phyloP scores from a whole-genome alignment of 2,329 filamentous ascomycete genomes.

The Aspergillus sp. region DNA sequence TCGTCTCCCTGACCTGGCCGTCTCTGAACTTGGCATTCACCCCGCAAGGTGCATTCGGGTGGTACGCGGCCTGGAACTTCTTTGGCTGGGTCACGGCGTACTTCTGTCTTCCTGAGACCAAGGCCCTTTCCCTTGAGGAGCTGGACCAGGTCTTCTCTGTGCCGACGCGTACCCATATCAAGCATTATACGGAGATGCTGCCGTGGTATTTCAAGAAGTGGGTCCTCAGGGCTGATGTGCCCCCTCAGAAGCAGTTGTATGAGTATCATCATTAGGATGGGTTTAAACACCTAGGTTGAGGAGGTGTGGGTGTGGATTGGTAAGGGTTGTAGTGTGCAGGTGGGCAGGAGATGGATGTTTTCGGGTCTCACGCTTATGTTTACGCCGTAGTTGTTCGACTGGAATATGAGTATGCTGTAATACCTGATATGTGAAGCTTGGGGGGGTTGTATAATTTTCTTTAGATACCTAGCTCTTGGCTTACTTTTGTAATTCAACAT shows the following conservation, averaged over 20 bases:
- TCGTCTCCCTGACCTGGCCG: constrained; percentile 55
- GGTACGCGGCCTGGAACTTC: constrained; percentile 45
- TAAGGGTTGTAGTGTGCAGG: not conserved
- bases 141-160: constrained; percentile 56
- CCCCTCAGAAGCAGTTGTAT: constrained; percentile 27
- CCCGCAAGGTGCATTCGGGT: constrained; percentile 54
- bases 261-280: constrained; percentile 20
- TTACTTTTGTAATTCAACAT: too few relatives aligned
- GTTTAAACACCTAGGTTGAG: not conserved
- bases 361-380: too few relatives aligned
- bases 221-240: constrained; percentile 25
- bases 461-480: too few relatives aligned
- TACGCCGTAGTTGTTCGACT: too few relatives aligned
- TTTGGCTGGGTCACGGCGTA: constrained; percentile 40
- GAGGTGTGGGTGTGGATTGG: not conserved
- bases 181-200: constrained; percentile 35
- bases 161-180: constrained; percentile 43
- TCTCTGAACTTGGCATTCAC: constrained; percentile 49
- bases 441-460: too few relatives aligned
- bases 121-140: constrained; percentile 45
- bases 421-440: too few relatives aligned
- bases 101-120: constrained; percentile 42
- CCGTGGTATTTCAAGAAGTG: constrained; percentile 32
- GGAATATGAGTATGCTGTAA: too few relatives aligned
- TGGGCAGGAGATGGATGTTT: too few relatives aligned